These are phyloP conservation scores for Forsythia viridissima DNA, from an alignment of 257 asterid genomes.

Conservation along the genomic window DNA sequence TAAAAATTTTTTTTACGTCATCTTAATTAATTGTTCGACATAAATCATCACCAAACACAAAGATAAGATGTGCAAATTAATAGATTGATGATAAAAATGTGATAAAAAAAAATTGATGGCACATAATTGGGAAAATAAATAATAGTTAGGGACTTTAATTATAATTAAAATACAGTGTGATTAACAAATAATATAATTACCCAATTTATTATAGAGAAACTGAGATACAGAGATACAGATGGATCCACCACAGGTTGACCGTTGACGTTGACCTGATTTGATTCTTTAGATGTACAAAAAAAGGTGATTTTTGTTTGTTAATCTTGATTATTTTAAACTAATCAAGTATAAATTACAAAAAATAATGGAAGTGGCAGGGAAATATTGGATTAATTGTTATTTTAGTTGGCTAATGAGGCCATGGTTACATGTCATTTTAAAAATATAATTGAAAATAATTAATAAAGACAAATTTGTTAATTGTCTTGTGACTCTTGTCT, in stretches of 20 bases:
- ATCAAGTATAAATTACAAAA: background rate
- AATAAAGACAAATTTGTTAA: too few relatives aligned
- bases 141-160: too few relatives aligned
- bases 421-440: background rate
- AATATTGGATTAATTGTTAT: background rate
- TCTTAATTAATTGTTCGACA: too few relatives aligned
- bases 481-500: background rate
- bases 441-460: background rate
- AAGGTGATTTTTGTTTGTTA: background rate
- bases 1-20: too few relatives aligned
- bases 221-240: background rate
- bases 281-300: slow-evolving; percentile 3
- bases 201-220: background rate
- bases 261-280: slow-evolving; percentile 31
- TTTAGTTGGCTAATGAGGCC: background rate
- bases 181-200: too few relatives aligned
- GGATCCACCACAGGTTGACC: slow-evolving; percentile 19
- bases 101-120: too few relatives aligned
- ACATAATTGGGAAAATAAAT: too few relatives aligned
- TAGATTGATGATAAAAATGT: too few relatives aligned
- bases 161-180: too few relatives aligned
- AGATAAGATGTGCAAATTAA: too few relatives aligned
- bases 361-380: background rate
- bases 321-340: background rate
- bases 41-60: too few relatives aligned